A percentile compares a stretch with the other conserved stretches of the same genome.
Conservation (phyloP, 1,284 basidiomycete species). For the Irpex sp. region DNA sequence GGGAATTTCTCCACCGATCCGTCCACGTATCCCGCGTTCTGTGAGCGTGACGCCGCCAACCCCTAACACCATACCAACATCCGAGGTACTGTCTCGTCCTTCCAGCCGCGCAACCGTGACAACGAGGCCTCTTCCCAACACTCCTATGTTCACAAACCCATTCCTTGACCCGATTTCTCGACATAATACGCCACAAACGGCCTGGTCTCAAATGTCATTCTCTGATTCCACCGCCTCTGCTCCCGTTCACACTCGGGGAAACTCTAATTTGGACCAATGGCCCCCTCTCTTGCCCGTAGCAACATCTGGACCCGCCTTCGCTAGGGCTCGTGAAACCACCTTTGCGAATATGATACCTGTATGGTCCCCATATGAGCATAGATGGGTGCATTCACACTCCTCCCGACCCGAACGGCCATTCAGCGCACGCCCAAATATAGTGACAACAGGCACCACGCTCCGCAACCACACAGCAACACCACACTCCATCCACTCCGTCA, state of each 20-base stretch:
- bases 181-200: slow-evolving; percentile 18
- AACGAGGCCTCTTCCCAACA: slow-evolving; percentile 8
- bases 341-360: not conserved
- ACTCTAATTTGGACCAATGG: not conserved
- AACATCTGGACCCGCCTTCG: not conserved
- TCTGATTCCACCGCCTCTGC: slow-evolving; percentile 5
- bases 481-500: slow-evolving; percentile 24
- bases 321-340: not conserved
- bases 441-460: slow-evolving; percentile 5
- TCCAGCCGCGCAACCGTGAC: not conserved
- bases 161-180: slow-evolving; percentile 20
- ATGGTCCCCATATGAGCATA: not conserved
- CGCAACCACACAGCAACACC: slow-evolving; percentile 18
- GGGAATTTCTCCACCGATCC: not conserved
- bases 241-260: not conserved
- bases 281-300: not conserved
- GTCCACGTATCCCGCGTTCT: not conserved
- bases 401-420: not conserved
- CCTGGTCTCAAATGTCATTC: slow-evolving; percentile 11
- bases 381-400: not conserved
- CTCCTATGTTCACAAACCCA: slow-evolving; percentile 16
- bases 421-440: not conserved
- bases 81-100: not conserved
- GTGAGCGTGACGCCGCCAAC: not conserved
- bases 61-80: slow-evolving; percentile 1